Conservation (phyloP, 176 grass and related monocot genomes). For the Zea mays region Zm-B73-REFERENCE-NAM-5.0 NC_050103.1:155749501-155750000, state of each 20-base stretch:
- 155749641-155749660: not conserved
- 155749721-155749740: not conserved
- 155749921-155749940: slow-evolving; percentile 59
- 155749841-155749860: slow-evolving; percentile 63
- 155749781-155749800: not conserved
- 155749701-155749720: not conserved
- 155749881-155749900: slow-evolving; percentile 67
- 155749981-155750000: slow-evolving; percentile 22
- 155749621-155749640: not conserved
- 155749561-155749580: not conserved
- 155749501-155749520: not conserved
- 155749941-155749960: slow-evolving; percentile 36
- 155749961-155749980: slow-evolving; percentile 25
- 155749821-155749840: slow-evolving; percentile 18
- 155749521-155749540: not conserved
- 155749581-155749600: not conserved
- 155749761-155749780: not conserved
- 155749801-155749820: not conserved
- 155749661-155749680: not conserved
- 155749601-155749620: not conserved
- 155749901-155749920: slow-evolving; percentile 52
- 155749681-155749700: not conserved
- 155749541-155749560: not conserved
- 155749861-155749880: slow-evolving; percentile 61
- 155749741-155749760: not conserved